Base-by-base conservation (phyloP, 306 rosid genomes). In the Carpinus viminea region DNA sequence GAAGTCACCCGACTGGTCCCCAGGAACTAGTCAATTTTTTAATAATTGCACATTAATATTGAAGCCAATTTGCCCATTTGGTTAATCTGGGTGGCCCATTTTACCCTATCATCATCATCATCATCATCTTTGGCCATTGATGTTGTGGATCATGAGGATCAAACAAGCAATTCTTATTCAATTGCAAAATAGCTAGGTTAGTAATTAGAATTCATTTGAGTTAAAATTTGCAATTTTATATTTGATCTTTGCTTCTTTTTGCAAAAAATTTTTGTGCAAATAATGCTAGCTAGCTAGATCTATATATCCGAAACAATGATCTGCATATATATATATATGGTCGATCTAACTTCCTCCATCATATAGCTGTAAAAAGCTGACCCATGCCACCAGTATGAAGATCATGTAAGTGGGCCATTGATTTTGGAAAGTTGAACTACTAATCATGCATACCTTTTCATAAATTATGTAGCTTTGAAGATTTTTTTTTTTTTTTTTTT, bases 21-120 rank as follows among this genome's bases (percentile, higher is more conserved):
- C 41, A 16, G 43, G 69, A 1, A 72, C 34, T 64, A 43, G 77
- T 77, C 82, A 28, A 77, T 81, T 75, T 73, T 73, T 24, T 55
- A 81, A 54, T 65, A 5, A 78, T 80, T 74, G 74, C 12, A 51
- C 31, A n/a, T n/a, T n/a, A 4, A 13, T 31, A 8, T 60, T 52
- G 20, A 38, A 71, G 38, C 69, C 43, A 28, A 70, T 46, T 60
- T 72, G 54, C 76, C 70, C 54, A 68, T 72, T 16, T 36, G 20
- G 10, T 54, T 76, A 34, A 76, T 68, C 52, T 13, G 41, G 21
- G 43, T 45, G 21, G 75, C 43, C 45, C 50, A 56, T 45, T 15
- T 75, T 21, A 16, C 5, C 10, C 26, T 4, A 41, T 6, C 68
- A 28, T 0, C 43, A 4, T 7, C 45, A 6, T 5, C 45, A 38